Conservation (phyloP, 148 eudicot genomes). For the Spergularia marina region DNA sequence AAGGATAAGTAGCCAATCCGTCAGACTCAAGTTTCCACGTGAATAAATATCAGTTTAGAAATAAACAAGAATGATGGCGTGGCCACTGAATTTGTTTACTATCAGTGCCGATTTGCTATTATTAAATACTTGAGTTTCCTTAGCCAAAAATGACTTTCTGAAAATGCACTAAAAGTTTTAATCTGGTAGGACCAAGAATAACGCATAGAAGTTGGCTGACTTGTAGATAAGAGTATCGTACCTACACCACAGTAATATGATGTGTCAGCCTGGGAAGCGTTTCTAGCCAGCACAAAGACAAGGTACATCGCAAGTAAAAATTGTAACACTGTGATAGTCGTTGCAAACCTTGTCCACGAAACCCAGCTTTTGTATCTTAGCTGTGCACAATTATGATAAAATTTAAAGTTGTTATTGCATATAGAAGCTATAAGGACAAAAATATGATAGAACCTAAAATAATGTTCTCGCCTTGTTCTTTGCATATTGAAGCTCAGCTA, state of each 20-base stretch:
- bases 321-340: slow-evolving; percentile 40
- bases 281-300: slow-evolving; percentile 34
- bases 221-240: slow-evolving; percentile 22
- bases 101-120: neutral
- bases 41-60: neutral
- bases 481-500: neutral
- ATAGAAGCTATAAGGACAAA: neutral
- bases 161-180: neutral
- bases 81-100: neutral
- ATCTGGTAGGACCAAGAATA: neutral
- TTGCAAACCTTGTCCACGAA: slow-evolving; percentile 57
- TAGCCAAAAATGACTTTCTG: neutral
- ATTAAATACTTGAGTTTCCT: neutral
- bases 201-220: neutral
- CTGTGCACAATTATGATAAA: slow-evolving; percentile 33
- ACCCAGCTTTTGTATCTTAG: slow-evolving; percentile 56
- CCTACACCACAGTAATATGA: slow-evolving; percentile 45
- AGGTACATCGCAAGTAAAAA: slow-evolving; percentile 46
- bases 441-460: neutral
- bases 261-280: slow-evolving; percentile 24
- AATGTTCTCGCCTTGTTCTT: neutral
- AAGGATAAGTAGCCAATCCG: neutral
- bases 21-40: neutral
- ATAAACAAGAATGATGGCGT: neutral
- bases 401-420: neutral